Percentiles rank a stretch among this genome's conserved stretches.
These are phyloP conservation scores for Thalassiosira ordinaria DNA, from an alignment of 352 stramenopile species.

Conservation along the genomic window DNA sequence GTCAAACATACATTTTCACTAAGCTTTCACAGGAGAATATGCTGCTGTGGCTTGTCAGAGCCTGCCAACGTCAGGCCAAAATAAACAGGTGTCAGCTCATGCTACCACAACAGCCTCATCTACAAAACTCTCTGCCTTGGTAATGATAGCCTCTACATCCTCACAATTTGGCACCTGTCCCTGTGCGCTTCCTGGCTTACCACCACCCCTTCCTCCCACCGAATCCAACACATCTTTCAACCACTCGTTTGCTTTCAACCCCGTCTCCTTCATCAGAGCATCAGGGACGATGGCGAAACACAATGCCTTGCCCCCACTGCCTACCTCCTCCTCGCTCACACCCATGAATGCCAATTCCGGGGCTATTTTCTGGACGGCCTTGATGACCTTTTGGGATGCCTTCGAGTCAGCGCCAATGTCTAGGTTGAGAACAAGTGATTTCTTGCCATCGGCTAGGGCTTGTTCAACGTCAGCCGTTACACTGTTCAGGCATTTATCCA, in stretches of 20 bases:
- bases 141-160: conserved; percentile 69
- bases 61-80: too few relatives aligned
- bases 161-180: conserved; percentile 70
- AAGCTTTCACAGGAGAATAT: too few relatives aligned
- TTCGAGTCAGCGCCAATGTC: conserved; percentile 94
- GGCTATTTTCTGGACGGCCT: conserved; percentile 89
- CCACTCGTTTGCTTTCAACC: conserved; percentile 91
- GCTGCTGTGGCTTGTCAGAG: too few relatives aligned
- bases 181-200: conserved; percentile 79
- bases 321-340: conserved; percentile 87
- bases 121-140: conserved; percentile 71
- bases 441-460: conserved; percentile 60
- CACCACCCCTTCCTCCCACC: conserved; percentile 89
- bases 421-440: conserved; percentile 90
- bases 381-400: conserved; percentile 93
- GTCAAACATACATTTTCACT: too few relatives aligned
- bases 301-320: conserved; percentile 88
- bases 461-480: conserved; percentile 69
- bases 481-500: conserved; percentile 72
- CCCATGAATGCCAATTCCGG: conserved; percentile 94
- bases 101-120: conserved; percentile 41
- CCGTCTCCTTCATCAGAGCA: conserved; percentile 84
- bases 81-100: too few relatives aligned
- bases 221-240: conserved; percentile 90
- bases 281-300: conserved; percentile 92